A percentile compares a stretch with the other conserved stretches of the same genome.
Evolutionary conservation across 768 basidiomycete genomes (phyloP).

Genomic region (Pleurotus salmoneostramineus): DNA sequence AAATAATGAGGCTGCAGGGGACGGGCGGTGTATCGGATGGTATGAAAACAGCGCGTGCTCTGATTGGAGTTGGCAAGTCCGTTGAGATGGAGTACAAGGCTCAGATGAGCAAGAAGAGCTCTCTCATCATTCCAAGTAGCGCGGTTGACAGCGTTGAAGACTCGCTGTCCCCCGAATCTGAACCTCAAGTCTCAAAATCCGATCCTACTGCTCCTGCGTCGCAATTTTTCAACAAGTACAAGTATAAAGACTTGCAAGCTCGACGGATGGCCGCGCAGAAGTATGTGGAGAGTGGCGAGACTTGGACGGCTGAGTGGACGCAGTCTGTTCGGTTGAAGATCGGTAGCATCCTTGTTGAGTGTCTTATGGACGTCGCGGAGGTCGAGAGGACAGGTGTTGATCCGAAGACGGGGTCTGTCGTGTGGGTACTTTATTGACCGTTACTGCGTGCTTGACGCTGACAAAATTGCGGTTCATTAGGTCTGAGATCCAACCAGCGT

Average conservation of each 20-base stretch:
- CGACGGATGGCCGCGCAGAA: constrained; percentile 64
- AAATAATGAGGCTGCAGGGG: constrained; percentile 79
- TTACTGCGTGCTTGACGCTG: too few relatives aligned
- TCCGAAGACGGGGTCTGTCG: constrained; percentile 51
- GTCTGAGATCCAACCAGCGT: constrained; percentile 81
- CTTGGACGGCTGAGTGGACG: constrained; percentile 82
- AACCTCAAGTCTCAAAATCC: background rate
- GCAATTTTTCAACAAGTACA: constrained; percentile 50
- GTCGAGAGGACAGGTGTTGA: constrained; percentile 59
- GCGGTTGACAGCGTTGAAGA: constrained; percentile 21
- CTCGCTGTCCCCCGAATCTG: background rate
- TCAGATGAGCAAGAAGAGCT: constrained; percentile 64
- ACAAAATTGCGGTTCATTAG: constrained; percentile 18
- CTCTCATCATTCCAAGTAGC: constrained; percentile 42
- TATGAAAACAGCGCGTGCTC: constrained; percentile 85
- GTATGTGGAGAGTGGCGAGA: constrained; percentile 61
- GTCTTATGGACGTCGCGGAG: constrained; percentile 79
- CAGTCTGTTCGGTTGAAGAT: constrained; percentile 71
- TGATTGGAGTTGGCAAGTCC: constrained; percentile 76
- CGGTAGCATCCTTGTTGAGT: constrained; percentile 80
- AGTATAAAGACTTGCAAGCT: constrained; percentile 58
- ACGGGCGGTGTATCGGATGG: constrained; percentile 76
- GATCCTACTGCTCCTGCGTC: constrained; percentile 18
- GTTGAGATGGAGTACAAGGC: constrained; percentile 92
- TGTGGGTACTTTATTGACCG: constrained; percentile 41